A percentile compares a stretch with the other conserved stretches of the same genome.
These are phyloP conservation scores for Pseudotsuga menziesii DNA, from an alignment of 75 land plant genomes.

Conservation along the genomic window DNA sequence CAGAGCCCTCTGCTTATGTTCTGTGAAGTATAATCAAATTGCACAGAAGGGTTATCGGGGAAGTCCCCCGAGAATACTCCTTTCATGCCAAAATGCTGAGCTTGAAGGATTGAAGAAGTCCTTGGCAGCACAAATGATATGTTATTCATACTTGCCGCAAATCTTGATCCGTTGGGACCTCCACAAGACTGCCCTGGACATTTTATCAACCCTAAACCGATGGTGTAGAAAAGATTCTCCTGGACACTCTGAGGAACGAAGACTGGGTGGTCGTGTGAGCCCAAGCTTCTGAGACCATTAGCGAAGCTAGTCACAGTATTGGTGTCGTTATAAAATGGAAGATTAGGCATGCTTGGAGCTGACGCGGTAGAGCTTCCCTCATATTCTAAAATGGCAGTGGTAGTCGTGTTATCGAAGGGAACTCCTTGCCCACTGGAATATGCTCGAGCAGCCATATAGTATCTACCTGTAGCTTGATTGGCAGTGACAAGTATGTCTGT, in stretches of 20 bases:
- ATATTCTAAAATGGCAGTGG: constrained; percentile 35
- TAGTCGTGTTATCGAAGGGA: constrained; percentile 18
- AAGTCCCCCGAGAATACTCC: constrained; percentile 41
- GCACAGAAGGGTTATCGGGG: constrained; percentile 14
- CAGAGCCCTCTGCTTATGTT: constrained; percentile 40
- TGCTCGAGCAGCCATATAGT: constrained; percentile 36
- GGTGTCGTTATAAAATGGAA: constrained; percentile 53
- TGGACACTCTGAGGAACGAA: constrained; percentile 51
- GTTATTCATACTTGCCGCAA: constrained; percentile 42
- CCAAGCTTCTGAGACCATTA: constrained; percentile 32
- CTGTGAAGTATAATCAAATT: constrained; percentile 56
- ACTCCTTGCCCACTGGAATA: constrained; percentile 11
- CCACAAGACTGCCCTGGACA: constrained; percentile 31
- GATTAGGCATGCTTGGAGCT: constrained; percentile 7
- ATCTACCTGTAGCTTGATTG: constrained; percentile 7
- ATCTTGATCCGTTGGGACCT: constrained; percentile 40
- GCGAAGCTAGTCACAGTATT: constrained; percentile 25
- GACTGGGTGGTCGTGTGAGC: constrained; percentile 41
- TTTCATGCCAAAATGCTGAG: constrained; percentile 6
- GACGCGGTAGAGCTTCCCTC: background rate
- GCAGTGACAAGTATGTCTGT: constrained; percentile 25
- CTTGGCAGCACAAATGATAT: constrained; percentile 51
- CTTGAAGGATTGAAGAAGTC: constrained; percentile 17
- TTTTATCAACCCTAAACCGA: constrained; percentile 47
- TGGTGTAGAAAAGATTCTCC: constrained; percentile 43